These are phyloP conservation scores for Bonia amplexicaulis DNA, from an alignment of 176 grass and related monocot genomes.

Conservation along the genomic window DNA sequence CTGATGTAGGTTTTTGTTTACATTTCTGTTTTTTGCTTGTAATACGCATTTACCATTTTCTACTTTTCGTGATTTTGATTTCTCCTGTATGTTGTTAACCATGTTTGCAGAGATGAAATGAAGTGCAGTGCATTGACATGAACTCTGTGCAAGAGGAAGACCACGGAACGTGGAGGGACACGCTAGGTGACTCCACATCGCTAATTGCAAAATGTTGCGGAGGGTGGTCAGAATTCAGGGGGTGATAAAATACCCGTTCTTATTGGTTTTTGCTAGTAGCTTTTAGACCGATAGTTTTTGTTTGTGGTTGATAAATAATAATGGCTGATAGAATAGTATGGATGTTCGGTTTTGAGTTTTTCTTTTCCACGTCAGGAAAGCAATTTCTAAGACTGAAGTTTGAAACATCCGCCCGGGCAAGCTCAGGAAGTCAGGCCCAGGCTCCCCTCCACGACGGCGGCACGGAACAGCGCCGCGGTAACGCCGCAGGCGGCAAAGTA, in stretches of 20 bases:
- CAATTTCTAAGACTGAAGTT: not conserved
- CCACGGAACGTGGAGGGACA: not conserved
- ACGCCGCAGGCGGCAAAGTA: slow-evolving; percentile 72
- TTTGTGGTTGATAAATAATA: no score
- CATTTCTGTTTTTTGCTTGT: not conserved
- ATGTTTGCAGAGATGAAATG: not conserved
- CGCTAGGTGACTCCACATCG: no score
- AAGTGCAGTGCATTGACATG: not conserved
- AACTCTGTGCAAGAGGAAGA: not conserved
- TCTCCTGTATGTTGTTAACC: not conserved
- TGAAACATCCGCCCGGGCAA: slow-evolving; percentile 22
- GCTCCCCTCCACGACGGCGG: slow-evolving; percentile 81
- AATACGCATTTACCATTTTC: not conserved
- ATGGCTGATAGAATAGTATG: no score
- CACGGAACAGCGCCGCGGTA: slow-evolving; percentile 56
- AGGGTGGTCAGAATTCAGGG: not conserved
- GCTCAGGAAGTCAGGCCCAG: slow-evolving; percentile 25
- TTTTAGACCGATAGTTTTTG: accelerated
- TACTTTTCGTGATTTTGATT: not conserved
- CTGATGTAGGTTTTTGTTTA: not conserved
- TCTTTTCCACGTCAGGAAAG: not conserved
- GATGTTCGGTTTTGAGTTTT: not conserved
- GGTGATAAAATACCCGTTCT: no score
- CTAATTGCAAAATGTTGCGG: not conserved
- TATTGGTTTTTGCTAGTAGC: no score